Base-by-base conservation (phyloP, 2,329 filamentous ascomycete species). In the Xylariaceae sp. region DNA sequence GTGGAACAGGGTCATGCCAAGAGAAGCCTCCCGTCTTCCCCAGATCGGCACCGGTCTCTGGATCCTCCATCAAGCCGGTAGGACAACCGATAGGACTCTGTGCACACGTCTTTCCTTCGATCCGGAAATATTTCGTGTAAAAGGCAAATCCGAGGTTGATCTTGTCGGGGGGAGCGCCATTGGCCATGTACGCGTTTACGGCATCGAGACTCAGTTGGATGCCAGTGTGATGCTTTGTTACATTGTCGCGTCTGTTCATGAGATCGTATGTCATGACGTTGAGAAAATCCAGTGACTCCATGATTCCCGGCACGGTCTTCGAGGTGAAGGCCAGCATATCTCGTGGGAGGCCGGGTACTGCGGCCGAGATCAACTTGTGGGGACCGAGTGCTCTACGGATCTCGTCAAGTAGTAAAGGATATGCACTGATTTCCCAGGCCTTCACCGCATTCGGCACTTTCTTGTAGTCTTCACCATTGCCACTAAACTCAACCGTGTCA, bases 261-360 rank as follows among this genome's bases (percentile, higher is more conserved):
- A 90, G 70, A 68, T 90, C 88, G 70, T 90, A 90, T 7, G 82
- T 80, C 87, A 89, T 89, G 63, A 90, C 53, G 67, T 89, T 89
- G 67, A 89, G 77, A 67, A 85, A 87, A 69, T 90, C 85, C 15
- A 89, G 79, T 1, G 78, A 76, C 10, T 74, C 69, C 75, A 81
- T 82, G 64, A 89, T 87, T 58, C 77, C 73, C 1, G 84, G 83
- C 0, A 84, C 76, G 6, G 82, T 82, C 23, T 79, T 72, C 4
- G 74, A 62, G 0, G 80, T 87, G 68, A 83, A 89, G n/a, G 84
- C 86, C 3, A 89, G 80, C 83, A 89, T 88, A 67, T 90, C 87
- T 11, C 75, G 74, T 45, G 77, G 74, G 13, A 83, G 78, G 1
- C 83, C 87, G 0, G 88, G 87, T 0, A 88, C 84, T 2, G 87